Conservation (phyloP, 179 eudicot species). For the Gypsophila paniculata region DNA sequence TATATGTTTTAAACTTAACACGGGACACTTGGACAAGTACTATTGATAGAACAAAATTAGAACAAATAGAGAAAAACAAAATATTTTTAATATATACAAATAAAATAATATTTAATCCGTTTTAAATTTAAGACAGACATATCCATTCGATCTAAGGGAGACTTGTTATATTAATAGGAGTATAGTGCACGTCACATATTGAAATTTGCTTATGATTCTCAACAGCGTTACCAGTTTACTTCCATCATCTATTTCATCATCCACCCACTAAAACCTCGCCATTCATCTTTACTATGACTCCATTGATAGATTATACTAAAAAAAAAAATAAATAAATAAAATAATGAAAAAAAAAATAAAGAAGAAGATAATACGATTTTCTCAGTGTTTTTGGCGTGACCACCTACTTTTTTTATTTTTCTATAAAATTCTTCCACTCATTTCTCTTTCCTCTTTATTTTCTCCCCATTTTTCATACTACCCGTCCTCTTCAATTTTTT, state of each 20-base stretch:
- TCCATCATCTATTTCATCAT: constrained; percentile 1
- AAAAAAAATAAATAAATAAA: no score
- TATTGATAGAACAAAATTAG: no score
- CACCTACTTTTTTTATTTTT: background rate
- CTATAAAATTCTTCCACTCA: constrained; percentile 6
- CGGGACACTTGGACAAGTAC: no score
- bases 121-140: no score
- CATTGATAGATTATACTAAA: no score
- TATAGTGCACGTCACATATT: background rate
- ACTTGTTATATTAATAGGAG: no score
- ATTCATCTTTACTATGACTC: no score
- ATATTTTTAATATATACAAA: no score
- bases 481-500: constrained; percentile 1
- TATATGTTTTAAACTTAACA: no score
- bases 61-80: no score
- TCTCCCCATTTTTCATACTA: background rate
- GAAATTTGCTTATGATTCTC: background rate
- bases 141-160: no score
- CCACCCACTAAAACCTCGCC: background rate
- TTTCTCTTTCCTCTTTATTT: background rate
- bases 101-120: no score
- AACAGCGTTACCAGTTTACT: constrained; percentile 6
- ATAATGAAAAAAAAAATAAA: background rate
- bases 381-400: background rate
- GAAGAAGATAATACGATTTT: background rate